Conservation (phyloP, 441 rosid genomes). For the Brassica hybrid region DNA sequence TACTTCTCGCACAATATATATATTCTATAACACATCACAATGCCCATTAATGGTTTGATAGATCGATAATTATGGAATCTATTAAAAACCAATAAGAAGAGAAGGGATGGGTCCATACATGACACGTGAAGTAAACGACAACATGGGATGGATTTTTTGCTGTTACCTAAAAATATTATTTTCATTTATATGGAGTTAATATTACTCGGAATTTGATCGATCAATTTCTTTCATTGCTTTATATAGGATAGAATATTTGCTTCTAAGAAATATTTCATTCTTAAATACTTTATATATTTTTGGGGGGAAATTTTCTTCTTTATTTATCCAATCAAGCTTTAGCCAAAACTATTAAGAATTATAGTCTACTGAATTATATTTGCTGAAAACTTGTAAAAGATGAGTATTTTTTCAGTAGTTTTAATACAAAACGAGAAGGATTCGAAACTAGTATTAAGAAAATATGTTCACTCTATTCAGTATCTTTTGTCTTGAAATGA, state of each 20-base stretch:
- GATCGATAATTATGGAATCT: constrained; percentile 27
- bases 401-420: neutral
- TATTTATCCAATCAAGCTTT: neutral
- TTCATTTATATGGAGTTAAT: constrained; percentile 4
- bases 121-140: constrained; percentile 38
- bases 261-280: neutral
- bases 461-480: neutral
- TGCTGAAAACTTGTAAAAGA: neutral
- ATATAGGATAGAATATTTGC: neutral
- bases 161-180: constrained; percentile 8
- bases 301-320: neutral
- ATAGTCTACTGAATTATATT: neutral
- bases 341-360: neutral
- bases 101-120: constrained; percentile 31
- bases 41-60: constrained; percentile 31
- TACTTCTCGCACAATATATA: constrained; percentile 18
- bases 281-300: neutral
- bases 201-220: neutral
- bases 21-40: constrained; percentile 30
- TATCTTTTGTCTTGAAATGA: neutral
- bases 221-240: neutral
- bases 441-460: neutral
- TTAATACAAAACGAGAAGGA: neutral
- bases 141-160: constrained; percentile 13
- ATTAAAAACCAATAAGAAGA: constrained; percentile 18